Evolutionary conservation across 106 monocot species (phyloP).

Genomic region (Dioscorea zingiberensis): DNA sequence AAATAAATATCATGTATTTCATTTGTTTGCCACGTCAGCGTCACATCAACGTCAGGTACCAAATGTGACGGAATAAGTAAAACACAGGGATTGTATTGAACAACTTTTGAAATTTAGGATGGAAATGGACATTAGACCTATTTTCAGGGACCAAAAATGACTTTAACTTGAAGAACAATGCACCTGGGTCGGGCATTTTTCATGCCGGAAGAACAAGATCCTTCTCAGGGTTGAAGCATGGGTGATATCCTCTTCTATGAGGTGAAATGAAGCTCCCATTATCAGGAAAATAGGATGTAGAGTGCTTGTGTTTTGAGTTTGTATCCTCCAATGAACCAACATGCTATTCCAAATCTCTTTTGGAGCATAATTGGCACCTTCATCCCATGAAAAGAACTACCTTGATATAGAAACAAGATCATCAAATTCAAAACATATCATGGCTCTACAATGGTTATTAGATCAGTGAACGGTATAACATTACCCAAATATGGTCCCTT

Average conservation of each 20-base stretch:
- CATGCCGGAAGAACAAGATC: slow-evolving; percentile 97
- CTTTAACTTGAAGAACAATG: slow-evolving; percentile 53
- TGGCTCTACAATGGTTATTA: too few species aligned
- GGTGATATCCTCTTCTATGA: slow-evolving; percentile 72
- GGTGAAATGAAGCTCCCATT: slow-evolving; percentile 69
- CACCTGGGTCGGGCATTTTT: slow-evolving; percentile 63
- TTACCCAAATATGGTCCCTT: slow-evolving; percentile 98
- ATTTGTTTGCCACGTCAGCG: too few species aligned
- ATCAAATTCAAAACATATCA: slow-evolving; percentile 3
- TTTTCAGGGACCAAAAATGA: too few species aligned
- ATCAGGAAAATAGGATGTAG: slow-evolving; percentile 86
- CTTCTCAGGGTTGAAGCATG: slow-evolving; percentile 90
- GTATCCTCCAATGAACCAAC: slow-evolving; percentile 98
- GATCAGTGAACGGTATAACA: not conserved
- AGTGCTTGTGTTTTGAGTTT: slow-evolving; percentile 85
- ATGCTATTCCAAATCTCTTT: slow-evolving; percentile 97
- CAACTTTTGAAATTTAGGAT: too few species aligned
- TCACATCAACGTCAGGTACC: too few species aligned
- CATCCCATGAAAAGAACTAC: slow-evolving; percentile 98
- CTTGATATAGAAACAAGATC: slow-evolving; percentile 9
- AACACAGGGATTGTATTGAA: too few species aligned
- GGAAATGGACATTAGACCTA: too few species aligned
- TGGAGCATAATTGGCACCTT: slow-evolving; percentile 98
- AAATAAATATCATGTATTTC: too few species aligned
- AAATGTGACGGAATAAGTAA: too few species aligned